Base-by-base conservation (phyloP, 495 filamentous ascomycete genomes). In the Penicillium bovifimosum region DNA sequence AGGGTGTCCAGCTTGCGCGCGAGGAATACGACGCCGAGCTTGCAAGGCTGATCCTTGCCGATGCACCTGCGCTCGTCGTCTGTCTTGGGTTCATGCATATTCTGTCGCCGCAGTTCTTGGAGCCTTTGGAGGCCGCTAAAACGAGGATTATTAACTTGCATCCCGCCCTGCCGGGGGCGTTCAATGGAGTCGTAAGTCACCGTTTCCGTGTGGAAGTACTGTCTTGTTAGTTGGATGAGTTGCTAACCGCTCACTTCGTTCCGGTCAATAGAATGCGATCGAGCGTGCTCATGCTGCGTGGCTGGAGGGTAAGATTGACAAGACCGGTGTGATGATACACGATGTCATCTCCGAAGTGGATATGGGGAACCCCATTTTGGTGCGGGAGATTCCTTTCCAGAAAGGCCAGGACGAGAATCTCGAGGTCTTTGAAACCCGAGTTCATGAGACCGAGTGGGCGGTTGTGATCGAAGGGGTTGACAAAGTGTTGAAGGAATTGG, bases 251-350 rank as follows among this genome's bases (percentile, higher is more conserved):
- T 43, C 5, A 26, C 43, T 6, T 39, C 26, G 1, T 24, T 52
- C 18, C 55, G 4, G 9, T 44, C 17, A 20, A 28, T 53, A 77
- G 65, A 67, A 80, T 53, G 90, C 88, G 2, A 95, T 96, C 55
- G 78, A 84, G 50, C 77, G 90, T 14, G 91, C 91, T 17, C 86
- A 85, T 67, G 76, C 80, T 31, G 88, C 88, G 44, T 95, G 83
- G 67, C 60, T 84, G 62, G 79, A 79, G 18, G 87, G 86, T 7
- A 81, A 80, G 65, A 80, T 92, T 33, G 79, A 86, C 60, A 82
- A 78, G 65, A 96, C 90, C 1, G 91, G 91, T 1, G 84, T 93
- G n/a, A 96, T 97, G 91, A 83, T 95, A 3, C 91, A 96, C 69
- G 84, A 89, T 63, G 89, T 96, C 40, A 87, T 96, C 57, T 79